Conservation (phyloP, 129 eudicot genomes). For the sunflower (Helianthus annuus) region DNA sequence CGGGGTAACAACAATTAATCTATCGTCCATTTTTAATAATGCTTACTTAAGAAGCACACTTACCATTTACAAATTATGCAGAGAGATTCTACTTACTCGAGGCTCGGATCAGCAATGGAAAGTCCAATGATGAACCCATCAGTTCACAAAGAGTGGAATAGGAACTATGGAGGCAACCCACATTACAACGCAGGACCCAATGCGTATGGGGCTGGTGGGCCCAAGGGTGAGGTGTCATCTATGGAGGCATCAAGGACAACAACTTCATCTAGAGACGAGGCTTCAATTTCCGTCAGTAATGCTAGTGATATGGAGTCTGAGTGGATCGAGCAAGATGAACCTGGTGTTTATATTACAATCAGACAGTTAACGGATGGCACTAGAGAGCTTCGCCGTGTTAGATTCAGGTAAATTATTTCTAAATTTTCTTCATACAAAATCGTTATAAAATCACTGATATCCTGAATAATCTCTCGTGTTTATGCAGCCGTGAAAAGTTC, state of each 20-base stretch:
- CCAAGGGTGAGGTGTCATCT: constrained; percentile 64
- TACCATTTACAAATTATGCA: constrained; percentile 28
- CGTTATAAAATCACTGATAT: background rate
- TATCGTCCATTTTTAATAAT: background rate
- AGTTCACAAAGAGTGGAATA: constrained; percentile 71
- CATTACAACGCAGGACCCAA: constrained; percentile 56
- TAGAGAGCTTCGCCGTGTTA: constrained; percentile 85
- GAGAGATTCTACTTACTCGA: constrained; percentile 84
- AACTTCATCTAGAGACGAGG: constrained; percentile 82
- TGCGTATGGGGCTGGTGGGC: constrained; percentile 46
- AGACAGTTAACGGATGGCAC: constrained; percentile 95
- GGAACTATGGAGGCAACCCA: constrained; percentile 47
- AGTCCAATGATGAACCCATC: constrained; percentile 88
- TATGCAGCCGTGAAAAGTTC: constrained; percentile 79
- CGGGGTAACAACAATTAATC: constrained; percentile 59
- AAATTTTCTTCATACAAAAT: background rate
- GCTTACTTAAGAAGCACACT: background rate
- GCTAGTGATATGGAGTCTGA: constrained; percentile 93
- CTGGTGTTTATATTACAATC: constrained; percentile 86
- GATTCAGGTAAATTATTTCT: constrained; percentile 65
- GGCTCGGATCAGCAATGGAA: constrained; percentile 80
- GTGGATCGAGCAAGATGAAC: constrained; percentile 96
- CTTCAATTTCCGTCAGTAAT: constrained; percentile 79
- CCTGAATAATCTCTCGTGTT: background rate
- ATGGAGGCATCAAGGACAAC: constrained; percentile 96